Percentiles rank a stretch among this genome's conserved stretches.
Conservation (phyloP, 768 basidiomycete species). For the Naganishia kalamii region DNA sequence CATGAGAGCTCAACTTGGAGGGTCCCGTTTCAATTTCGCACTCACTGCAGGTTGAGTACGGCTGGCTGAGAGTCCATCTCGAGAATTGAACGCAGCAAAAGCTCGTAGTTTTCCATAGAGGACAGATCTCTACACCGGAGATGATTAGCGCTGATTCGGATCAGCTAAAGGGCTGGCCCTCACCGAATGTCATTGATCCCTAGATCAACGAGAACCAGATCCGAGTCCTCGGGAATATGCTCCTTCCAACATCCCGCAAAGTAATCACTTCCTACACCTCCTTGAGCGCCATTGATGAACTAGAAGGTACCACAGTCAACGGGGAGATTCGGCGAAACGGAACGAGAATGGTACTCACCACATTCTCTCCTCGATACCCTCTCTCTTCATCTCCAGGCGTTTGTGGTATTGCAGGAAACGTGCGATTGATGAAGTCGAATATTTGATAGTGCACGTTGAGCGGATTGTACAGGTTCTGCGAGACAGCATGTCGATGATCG, state of each 20-base stretch:
- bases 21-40: neutral
- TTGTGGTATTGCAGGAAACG: constrained; percentile 28
- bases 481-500: neutral
- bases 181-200: constrained; percentile 27
- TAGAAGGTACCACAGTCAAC: too few relatives aligned
- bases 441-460: constrained; percentile 40
- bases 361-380: neutral
- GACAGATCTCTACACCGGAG: neutral
- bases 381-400: neutral
- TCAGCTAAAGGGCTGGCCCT: neutral
- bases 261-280: constrained; percentile 39
- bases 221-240: constrained; percentile 42
- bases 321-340: too few relatives aligned
- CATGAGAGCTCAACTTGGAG: neutral
- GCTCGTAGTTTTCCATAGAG: constrained; percentile 33
- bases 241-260: constrained; percentile 43
- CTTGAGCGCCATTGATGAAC: constrained; percentile 41
- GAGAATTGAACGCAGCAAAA: constrained; percentile 32
- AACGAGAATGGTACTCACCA: neutral
- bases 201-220: constrained; percentile 42
- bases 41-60: constrained; percentile 39
- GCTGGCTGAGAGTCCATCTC: constrained; percentile 40
- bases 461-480: constrained; percentile 30
- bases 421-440: constrained; percentile 37
- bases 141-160: neutral